Evolutionary conservation across 495 filamentous ascomycete species (phyloP).

Genomic region (Barbatosphaeria neglecta): DNA sequence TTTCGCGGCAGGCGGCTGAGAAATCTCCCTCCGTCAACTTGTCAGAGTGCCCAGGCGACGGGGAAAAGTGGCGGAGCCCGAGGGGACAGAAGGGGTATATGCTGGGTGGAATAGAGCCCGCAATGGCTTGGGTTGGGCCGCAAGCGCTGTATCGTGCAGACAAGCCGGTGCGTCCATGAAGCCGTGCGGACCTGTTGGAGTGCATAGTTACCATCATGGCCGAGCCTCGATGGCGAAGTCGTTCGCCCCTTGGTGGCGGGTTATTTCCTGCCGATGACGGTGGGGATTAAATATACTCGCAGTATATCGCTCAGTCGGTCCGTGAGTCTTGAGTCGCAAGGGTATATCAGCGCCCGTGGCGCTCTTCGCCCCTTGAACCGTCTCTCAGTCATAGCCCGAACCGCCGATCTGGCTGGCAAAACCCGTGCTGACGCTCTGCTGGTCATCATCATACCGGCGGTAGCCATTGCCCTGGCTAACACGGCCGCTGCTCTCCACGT

Average conservation of each 20-base stretch:
- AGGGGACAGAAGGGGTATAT: too few relatives aligned
- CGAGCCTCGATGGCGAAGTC: too few relatives aligned
- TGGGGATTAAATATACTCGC: not conserved
- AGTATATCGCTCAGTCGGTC: not conserved
- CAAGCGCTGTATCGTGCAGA: too few relatives aligned
- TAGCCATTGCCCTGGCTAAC: slow-evolving; percentile 58
- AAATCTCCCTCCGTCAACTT: too few relatives aligned
- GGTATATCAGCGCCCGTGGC: not conserved
- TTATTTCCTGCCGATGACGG: not conserved
- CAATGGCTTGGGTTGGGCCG: too few relatives aligned
- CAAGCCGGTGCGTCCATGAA: too few relatives aligned
- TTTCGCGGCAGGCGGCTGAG: too few relatives aligned
- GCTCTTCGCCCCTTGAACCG: not conserved
- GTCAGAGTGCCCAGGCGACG: too few relatives aligned
- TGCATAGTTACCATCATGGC: too few relatives aligned
- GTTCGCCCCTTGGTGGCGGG: not conserved
- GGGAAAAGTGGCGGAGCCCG: too few relatives aligned
- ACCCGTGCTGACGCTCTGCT: slow-evolving; percentile 86
- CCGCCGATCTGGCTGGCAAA: slow-evolving; percentile 92
- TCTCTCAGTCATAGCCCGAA: slow-evolving; percentile 70
- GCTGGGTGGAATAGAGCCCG: too few relatives aligned
- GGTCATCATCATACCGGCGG: slow-evolving; percentile 83
- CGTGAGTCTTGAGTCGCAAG: not conserved
- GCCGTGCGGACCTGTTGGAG: too few relatives aligned
- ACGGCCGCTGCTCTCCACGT: slow-evolving; percentile 62